These are phyloP conservation scores for Trametes sanguinea DNA, from an alignment of 768 basidiomycete species.

Conservation along the genomic window DNA sequence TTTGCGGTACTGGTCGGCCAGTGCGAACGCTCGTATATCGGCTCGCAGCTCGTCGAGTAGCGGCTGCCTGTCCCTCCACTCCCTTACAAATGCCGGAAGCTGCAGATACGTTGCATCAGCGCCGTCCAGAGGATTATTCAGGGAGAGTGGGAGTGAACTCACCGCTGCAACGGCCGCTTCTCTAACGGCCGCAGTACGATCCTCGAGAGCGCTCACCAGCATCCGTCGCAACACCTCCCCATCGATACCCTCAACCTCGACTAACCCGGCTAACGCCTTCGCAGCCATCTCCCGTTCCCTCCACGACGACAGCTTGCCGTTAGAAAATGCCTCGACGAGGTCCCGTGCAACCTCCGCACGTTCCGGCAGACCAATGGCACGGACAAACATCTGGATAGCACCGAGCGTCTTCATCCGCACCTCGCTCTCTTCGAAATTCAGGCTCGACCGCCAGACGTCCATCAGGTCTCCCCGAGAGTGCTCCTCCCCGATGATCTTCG, in stretches of 20 bases:
- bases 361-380: conserved; percentile 48
- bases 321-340: conserved; percentile 54
- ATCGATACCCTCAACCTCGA: conserved; percentile 42
- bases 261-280: conserved; percentile 53
- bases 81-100: conserved; percentile 22
- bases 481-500: conserved; percentile 77
- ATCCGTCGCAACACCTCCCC: conserved; percentile 54
- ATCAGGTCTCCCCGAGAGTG: conserved; percentile 70
- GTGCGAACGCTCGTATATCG: conserved; percentile 21
- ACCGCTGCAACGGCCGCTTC: conserved; percentile 71
- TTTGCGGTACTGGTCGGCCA: conserved; percentile 22
- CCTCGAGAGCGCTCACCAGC: conserved; percentile 64
- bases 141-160: conserved; percentile 34
- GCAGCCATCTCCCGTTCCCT: conserved; percentile 75
- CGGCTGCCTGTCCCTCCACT: conserved; percentile 20
- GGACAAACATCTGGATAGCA: conserved; percentile 58
- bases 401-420: conserved; percentile 74
- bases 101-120: conserved; percentile 9
- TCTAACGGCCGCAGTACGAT: conserved; percentile 82
- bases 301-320: conserved; percentile 68
- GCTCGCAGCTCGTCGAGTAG: conserved; percentile 23
- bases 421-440: conserved; percentile 62
- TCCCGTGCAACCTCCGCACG: conserved; percentile 44
- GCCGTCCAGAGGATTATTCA: background rate
- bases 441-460: conserved; percentile 65